Percentiles rank a stretch among this genome's conserved stretches.
These are phyloP conservation scores for Zygosaccharomyces rouxii DNA, from an alignment of 805 yeast species.

Conservation along the genomic window DNA sequence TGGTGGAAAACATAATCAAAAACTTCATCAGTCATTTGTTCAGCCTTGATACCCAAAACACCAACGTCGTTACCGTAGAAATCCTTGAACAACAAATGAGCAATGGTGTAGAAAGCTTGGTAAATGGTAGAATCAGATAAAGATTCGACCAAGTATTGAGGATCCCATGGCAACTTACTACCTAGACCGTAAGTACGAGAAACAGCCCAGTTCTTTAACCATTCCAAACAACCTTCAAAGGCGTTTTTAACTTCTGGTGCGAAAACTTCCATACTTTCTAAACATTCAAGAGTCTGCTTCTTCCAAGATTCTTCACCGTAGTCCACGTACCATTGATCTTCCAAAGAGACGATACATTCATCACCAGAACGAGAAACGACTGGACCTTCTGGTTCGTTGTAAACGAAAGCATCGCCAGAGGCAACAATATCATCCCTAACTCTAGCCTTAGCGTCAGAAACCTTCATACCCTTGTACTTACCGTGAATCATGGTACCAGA, in stretches of 20 bases:
- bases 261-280: slow-evolving; percentile 71
- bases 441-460: slow-evolving; percentile 85
- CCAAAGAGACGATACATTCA: slow-evolving; percentile 91
- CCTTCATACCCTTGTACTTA: slow-evolving; percentile 80
- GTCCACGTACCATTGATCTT: slow-evolving; percentile 97
- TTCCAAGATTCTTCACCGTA: slow-evolving; percentile 96
- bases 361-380: slow-evolving; percentile 96
- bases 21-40: slow-evolving; percentile 86
- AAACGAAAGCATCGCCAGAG: slow-evolving; percentile 75
- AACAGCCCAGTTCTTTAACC: slow-evolving; percentile 98
- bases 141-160: slow-evolving; percentile 86
- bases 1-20: slow-evolving; percentile 86
- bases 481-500: slow-evolving; percentile 81
- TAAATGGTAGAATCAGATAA: slow-evolving; percentile 93
- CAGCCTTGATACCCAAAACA: slow-evolving; percentile 66
- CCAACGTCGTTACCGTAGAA: slow-evolving; percentile 77
- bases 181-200: slow-evolving; percentile 96
- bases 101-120: slow-evolving; percentile 90
- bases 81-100: slow-evolving; percentile 81
- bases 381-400: slow-evolving; percentile 88
- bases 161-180: slow-evolving; percentile 95
- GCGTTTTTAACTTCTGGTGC: slow-evolving; percentile 82
- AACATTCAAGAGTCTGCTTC: slow-evolving; percentile 70
- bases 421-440: slow-evolving; percentile 78
- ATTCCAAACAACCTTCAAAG: slow-evolving; percentile 87